Evolutionary conservation across 495 filamentous ascomycete species (phyloP).

Genomic region (Aspergillus haitiensis): DNA sequence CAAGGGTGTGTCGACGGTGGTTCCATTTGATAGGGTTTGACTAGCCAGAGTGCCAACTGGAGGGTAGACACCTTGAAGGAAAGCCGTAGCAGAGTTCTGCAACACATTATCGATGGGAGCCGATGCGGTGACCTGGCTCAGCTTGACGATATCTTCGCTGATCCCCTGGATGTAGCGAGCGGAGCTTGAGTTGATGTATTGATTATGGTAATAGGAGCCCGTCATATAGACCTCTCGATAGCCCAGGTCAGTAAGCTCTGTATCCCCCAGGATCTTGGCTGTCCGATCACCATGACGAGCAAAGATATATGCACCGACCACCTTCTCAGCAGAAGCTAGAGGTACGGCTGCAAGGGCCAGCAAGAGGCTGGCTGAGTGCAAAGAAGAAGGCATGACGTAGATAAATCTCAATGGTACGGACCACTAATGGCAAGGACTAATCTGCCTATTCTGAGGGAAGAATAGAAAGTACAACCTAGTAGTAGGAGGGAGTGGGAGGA

Average conservation of each 20-base stretch:
- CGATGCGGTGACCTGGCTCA: conserved; percentile 57
- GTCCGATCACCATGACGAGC: conserved; percentile 66
- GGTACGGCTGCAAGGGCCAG: conserved; percentile 34
- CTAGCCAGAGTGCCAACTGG: conserved; percentile 46
- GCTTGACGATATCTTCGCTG: conserved; percentile 54
- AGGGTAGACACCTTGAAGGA: conserved; percentile 65
- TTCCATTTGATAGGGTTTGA: conserved; percentile 53
- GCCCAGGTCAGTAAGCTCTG: conserved; percentile 59
- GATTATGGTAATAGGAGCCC: conserved; percentile 61
- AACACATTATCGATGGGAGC: conserved; percentile 62
- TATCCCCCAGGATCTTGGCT: conserved; percentile 52
- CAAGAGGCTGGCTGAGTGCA: conserved; percentile 31
- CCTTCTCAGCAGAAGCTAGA: conserved; percentile 54
- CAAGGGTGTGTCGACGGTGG: conserved; percentile 52
- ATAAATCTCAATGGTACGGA: not conserved
- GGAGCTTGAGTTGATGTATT: conserved; percentile 56
- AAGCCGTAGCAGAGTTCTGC: conserved; percentile 57
- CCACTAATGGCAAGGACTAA: not conserved
- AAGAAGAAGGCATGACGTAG: conserved; percentile 34
- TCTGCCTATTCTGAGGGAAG: not conserved
- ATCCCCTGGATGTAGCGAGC: conserved; percentile 57
- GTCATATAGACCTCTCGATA: conserved; percentile 61
- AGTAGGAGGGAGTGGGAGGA: not conserved
- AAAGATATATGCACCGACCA: conserved; percentile 64
- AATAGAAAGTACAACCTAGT: not conserved